These are phyloP conservation scores for Debaryomyces hansenii DNA, from an alignment of 805 yeast species.

Conservation along the genomic window DNA sequence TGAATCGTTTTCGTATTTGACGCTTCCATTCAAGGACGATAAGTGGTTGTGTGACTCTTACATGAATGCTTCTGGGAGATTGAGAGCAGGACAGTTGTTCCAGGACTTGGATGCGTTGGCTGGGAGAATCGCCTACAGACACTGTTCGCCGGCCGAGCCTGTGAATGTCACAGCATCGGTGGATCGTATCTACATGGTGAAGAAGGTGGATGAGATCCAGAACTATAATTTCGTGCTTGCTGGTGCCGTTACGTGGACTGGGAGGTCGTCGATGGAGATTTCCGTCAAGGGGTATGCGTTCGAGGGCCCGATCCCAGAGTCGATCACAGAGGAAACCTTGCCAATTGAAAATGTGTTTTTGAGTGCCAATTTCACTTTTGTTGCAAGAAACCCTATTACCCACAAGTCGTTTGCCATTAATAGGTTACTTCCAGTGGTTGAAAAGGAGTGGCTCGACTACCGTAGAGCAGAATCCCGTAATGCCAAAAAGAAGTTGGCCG, in stretches of 20 bases:
- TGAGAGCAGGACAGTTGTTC: conserved; percentile 88
- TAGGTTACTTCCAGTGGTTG: conserved; percentile 71
- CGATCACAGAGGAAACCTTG: conserved; percentile 56
- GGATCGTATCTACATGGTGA: conserved; percentile 84
- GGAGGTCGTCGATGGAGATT: conserved; percentile 93
- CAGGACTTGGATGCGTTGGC: conserved; percentile 94
- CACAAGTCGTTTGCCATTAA: conserved; percentile 87
- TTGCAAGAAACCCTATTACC: conserved; percentile 92
- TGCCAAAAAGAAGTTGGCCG: conserved; percentile 78
- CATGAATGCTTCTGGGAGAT: conserved; percentile 86
- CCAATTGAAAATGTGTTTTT: conserved; percentile 70
- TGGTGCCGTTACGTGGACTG: conserved; percentile 95
- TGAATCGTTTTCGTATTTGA: conserved; percentile 72
- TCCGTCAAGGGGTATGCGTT: conserved; percentile 84
- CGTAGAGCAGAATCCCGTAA: conserved; percentile 88
- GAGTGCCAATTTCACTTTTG: conserved; percentile 92
- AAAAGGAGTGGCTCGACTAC: conserved; percentile 78
- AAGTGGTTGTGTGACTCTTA: conserved; percentile 81
- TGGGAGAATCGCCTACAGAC: conserved; percentile 89
- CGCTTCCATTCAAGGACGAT: conserved; percentile 83
- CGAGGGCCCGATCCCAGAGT: conserved; percentile 52
- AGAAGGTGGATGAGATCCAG: conserved; percentile 75
- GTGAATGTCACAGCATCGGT: conserved; percentile 95
- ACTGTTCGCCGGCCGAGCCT: conserved; percentile 94
- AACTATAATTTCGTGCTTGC: conserved; percentile 78